A percentile compares a stretch with the other conserved stretches of the same genome.
phyloP scores from a whole-genome alignment of 2,329 filamentous ascomycete genomes.

The Talaromyces pinophilus region DNA sequence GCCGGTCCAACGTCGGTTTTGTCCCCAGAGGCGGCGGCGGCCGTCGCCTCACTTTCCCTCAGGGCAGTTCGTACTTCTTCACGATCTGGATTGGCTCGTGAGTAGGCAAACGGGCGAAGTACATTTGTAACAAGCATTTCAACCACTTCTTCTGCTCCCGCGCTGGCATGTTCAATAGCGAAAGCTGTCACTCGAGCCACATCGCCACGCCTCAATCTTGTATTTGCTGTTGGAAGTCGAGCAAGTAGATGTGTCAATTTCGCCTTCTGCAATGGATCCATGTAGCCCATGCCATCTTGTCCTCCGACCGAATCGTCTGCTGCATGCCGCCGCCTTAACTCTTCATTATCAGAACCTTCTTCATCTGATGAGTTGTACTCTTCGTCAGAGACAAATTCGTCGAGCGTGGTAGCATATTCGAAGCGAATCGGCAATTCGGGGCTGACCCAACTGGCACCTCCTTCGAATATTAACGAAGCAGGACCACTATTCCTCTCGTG shows the following conservation, averaged over 20 bases:
- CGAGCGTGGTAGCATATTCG: constrained; percentile 74
- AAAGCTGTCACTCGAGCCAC: constrained; percentile 84
- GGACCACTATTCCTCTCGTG: constrained; percentile 55
- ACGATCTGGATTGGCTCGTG: constrained; percentile 64
- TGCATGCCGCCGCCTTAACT: constrained; percentile 47
- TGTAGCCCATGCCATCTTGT: constrained; percentile 61
- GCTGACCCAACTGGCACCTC: constrained; percentile 72
- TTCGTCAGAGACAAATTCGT: constrained; percentile 78
- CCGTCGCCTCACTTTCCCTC: constrained; percentile 37
- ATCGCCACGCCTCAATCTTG: constrained; percentile 77
- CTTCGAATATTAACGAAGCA: constrained; percentile 67
- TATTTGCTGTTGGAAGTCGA: constrained; percentile 73
- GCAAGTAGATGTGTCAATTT: constrained; percentile 82
- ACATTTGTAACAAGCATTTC: constrained; percentile 83
- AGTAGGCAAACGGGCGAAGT: constrained; percentile 71
- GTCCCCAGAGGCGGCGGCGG: constrained; percentile 30
- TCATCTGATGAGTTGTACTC: constrained; percentile 88
- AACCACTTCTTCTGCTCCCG: constrained; percentile 88
- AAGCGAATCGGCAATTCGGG: constrained; percentile 74
- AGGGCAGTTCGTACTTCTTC: constrained; percentile 26
- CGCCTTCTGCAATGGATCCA: constrained; percentile 80
- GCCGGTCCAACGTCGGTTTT: constrained; percentile 41
- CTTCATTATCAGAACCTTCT: constrained; percentile 61
- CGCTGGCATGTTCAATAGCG: constrained; percentile 81
- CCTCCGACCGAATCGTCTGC: constrained; percentile 42